A percentile compares a stretch with the other conserved stretches of the same genome.
phyloP scores from a whole-genome alignment of 371 early-diverging fungal species.

The Nematocida major region DNA sequence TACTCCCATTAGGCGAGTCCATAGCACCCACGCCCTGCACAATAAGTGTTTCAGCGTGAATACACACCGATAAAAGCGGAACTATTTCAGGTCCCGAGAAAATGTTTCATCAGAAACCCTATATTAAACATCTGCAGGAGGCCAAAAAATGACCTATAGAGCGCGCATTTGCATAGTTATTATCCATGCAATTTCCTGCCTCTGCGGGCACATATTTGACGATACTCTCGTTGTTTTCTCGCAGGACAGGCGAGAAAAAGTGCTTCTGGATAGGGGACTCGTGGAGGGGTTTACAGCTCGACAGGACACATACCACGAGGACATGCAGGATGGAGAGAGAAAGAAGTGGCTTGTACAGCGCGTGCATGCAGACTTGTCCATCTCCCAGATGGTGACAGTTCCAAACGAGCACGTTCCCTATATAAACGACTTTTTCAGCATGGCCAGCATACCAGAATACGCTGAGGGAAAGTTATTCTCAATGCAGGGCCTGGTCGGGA shows the following conservation, averaged over 20 bases:
- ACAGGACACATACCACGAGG: not conserved
- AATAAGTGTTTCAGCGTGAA: too few species aligned
- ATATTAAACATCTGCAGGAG: too few species aligned
- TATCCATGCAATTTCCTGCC: not conserved
- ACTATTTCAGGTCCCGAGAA: too few species aligned
- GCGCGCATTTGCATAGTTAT: too few species aligned
- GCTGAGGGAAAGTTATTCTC: too few species aligned
- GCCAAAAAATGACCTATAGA: not conserved
- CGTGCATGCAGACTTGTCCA: not conserved
- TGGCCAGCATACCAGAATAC: slow-evolving; percentile 16
- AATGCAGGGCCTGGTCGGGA: not conserved
- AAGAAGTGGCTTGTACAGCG: not conserved
- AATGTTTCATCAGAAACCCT: too few species aligned
- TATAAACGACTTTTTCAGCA: not conserved
- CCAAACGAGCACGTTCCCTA: not conserved
- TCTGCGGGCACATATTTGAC: not conserved
- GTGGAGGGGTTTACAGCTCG: not conserved
- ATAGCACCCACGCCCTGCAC: too few species aligned
- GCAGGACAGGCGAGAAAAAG: not conserved
- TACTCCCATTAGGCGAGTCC: too few species aligned
- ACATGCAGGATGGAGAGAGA: not conserved
- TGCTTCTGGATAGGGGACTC: not conserved
- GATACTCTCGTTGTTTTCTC: not conserved
- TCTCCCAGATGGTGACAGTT: not conserved
- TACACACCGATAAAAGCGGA: too few species aligned